Percentiles rank a stretch among this genome's conserved stretches.
Conservation (phyloP, 805 yeast genomes). For the Myxozyma nipponensis region DNA sequence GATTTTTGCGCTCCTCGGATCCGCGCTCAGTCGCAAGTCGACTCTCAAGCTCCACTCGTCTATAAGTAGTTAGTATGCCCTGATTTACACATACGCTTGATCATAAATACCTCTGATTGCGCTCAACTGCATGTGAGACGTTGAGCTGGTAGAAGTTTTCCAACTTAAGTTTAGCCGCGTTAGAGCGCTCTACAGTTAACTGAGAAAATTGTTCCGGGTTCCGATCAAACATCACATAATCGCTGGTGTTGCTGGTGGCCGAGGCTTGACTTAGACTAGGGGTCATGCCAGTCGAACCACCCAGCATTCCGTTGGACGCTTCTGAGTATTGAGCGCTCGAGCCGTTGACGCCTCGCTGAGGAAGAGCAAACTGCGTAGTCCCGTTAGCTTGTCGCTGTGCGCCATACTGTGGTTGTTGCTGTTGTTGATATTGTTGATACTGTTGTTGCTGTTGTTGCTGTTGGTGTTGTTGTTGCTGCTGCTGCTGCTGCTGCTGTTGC, state of each 20-base stretch:
- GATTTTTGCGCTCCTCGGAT: conserved; percentile 77
- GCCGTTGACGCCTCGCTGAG: too few species aligned
- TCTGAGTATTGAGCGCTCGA: too few species aligned
- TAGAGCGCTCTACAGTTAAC: conserved; percentile 73
- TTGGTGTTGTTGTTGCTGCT: conserved; percentile 24
- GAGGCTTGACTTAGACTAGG: background rate
- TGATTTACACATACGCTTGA: background rate
- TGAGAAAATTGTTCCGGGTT: conserved; percentile 78
- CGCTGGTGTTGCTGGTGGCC: conserved; percentile 27
- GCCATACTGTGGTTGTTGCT: conserved; percentile 27
- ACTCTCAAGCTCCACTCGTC: conserved; percentile 75
- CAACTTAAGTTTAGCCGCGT: conserved; percentile 73
- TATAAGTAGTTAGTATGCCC: background rate
- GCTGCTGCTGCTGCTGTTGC: conserved; percentile 15
- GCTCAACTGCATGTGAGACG: conserved; percentile 87
- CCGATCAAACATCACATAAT: conserved; percentile 70
- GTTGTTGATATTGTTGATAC: conserved; percentile 14
- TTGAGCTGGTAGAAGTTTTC: conserved; percentile 84
- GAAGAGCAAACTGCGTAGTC: conserved; percentile 4
- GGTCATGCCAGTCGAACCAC: background rate
- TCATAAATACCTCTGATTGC: conserved; percentile 72
- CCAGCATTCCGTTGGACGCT: too few species aligned
- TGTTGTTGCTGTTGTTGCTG: conserved; percentile 21
- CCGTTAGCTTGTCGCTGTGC: conserved; percentile 18
- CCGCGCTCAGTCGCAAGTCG: conserved; percentile 64